phyloP scores from a whole-genome alignment of 148 eudicot species.

The Spergularia marina region DNA sequence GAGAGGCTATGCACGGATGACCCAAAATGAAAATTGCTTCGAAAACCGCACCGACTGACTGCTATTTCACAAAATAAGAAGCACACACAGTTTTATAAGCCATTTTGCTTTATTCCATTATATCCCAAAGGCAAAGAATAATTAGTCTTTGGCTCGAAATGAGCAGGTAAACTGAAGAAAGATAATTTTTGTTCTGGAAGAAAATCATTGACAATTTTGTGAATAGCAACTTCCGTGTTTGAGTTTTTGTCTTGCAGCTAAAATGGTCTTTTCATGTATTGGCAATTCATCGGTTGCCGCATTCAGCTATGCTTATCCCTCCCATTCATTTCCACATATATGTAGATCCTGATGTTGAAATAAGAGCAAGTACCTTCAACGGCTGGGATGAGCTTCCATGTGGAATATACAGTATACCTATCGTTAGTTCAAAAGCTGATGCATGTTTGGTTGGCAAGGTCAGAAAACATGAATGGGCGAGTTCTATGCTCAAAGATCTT shows the following conservation, averaged over 20 bases:
- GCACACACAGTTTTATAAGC: too few species aligned
- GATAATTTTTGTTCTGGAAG: too few species aligned
- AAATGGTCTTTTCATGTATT: too few species aligned
- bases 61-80: too few species aligned
- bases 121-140: too few species aligned
- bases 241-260: conserved; percentile 1
- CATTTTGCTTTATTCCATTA: too few species aligned
- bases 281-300: background rate
- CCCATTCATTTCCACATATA: background rate
- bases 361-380: conserved; percentile 35
- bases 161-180: background rate
- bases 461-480: conserved; percentile 70
- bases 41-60: too few species aligned
- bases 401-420: conserved; percentile 68
- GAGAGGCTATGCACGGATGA: too few species aligned
- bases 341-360: conserved; percentile 49
- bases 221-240: background rate
- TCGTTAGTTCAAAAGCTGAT: conserved; percentile 39
- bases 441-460: conserved; percentile 50
- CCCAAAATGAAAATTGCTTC: too few species aligned
- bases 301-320: background rate
- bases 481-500: conserved; percentile 49
- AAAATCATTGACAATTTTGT: background rate
- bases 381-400: conserved; percentile 98
- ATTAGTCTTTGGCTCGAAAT: too few species aligned